Evolutionary conservation across 2,329 filamentous ascomycete species (phyloP), one percentile per base, ranked within the genome.

Genomic region (Amauroascus verrucosus): DNA sequence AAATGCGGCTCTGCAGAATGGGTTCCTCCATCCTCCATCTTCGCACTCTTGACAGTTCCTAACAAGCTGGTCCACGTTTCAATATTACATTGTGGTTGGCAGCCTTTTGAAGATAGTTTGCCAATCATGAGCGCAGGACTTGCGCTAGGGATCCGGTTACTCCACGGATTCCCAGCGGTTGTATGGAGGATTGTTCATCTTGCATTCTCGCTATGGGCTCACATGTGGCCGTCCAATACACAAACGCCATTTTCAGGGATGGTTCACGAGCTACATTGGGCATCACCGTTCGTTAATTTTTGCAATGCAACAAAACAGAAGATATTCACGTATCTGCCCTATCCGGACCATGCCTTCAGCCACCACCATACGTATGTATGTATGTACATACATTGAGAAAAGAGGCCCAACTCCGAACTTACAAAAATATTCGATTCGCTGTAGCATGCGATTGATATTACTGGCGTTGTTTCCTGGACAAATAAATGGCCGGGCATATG

Each of bases 1-100:
- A 7, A 22, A 20, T 51, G 48, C 48, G 48, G 48, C 48, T 51
- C 48, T 13, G 24, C 38, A 24, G 18, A 20, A 1, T 20, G 28
- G 22, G 40, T 22, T 43, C 16, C 14, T 43, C 28, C 26, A 24
- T 33, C 26, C 38, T 6, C 14, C 24, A 24, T 33, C n/a, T 35
- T 16, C 28, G 24, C 13, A 2, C 37, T 33, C n/a, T 14, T 16
- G 16, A 44, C 35, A 30, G 35, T 14, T 44, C 18, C 24, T 43
- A 28, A 32, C 22, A 44, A 8, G 48, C n/a, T 33, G 24, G 48
- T 44, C 48, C 48, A 51, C 48, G 48, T 51, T 44, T 51, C 38
- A 44, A 44, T 44, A n/a, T n/a, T 24, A 51, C 13, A 20, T 16
- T 35, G 38, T 30, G 40, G 48, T 35, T 51, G 37, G 20, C 26